phyloP scores from a whole-genome alignment of 2,329 filamentous ascomycete genomes.

The Neophaeococcomyces aloes region DNA sequence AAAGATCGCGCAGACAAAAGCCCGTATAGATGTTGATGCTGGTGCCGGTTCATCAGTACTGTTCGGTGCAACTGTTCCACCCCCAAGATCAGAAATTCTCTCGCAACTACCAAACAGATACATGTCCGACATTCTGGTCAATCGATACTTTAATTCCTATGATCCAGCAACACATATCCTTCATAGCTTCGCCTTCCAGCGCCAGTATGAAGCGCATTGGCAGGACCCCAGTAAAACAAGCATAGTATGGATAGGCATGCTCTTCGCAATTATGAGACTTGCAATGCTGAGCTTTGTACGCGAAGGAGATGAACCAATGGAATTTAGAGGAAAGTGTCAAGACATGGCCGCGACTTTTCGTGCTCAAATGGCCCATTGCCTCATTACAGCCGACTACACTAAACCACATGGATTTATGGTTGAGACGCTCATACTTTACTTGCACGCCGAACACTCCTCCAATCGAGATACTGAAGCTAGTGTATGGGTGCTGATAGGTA shows the following conservation, averaged over 20 bases:
- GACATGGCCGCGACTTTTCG: conserved; percentile 38
- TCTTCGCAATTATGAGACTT: conserved; percentile 55
- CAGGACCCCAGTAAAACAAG: conserved; percentile 45
- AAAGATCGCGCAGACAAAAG: conserved; percentile 59
- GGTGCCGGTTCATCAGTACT: conserved; percentile 64
- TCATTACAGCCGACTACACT: conserved; percentile 54
- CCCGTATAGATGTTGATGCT: conserved; percentile 43
- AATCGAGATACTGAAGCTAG: conserved; percentile 50
- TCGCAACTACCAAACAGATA: conserved; percentile 69
- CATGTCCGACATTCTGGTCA: conserved; percentile 72
- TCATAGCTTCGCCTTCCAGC: conserved; percentile 75
- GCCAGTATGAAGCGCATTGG: conserved; percentile 56
- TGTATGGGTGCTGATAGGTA: conserved; percentile 49
- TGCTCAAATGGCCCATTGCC: conserved; percentile 50
- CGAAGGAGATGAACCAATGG: conserved; percentile 53
- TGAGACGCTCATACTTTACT: conserved; percentile 51
- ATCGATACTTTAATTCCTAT: conserved; percentile 80
- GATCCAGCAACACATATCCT: conserved; percentile 60
- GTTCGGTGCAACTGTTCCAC: conserved; percentile 59
- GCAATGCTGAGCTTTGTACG: conserved; percentile 52
- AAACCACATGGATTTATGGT: conserved; percentile 50
- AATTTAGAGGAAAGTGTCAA: conserved; percentile 48
- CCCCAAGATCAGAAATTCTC: conserved; percentile 66
- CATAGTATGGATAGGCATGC: conserved; percentile 52
- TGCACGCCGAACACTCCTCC: conserved; percentile 51